Evolutionary conservation across 306 rosid species (phyloP).

Genomic region (Casuarina glauca): DNA sequence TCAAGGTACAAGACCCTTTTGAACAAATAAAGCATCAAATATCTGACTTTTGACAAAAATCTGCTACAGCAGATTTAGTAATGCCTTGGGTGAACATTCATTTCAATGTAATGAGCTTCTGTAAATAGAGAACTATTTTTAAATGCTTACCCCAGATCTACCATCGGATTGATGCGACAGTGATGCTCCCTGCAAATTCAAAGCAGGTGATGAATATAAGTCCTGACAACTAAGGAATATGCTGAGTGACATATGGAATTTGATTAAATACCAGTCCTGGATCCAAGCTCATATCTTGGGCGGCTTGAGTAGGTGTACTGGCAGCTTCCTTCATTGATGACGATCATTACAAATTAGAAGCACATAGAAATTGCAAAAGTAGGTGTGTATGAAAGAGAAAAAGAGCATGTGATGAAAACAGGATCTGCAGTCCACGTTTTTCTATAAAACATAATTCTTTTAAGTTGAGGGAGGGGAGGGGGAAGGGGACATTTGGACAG

Average conservation of each 20-base stretch:
- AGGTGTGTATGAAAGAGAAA: background rate
- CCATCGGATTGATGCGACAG: conserved; percentile 20
- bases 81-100: background rate
- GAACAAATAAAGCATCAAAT: background rate
- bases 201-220: conserved; percentile 4
- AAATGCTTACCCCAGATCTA: conserved; percentile 35
- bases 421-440: background rate
- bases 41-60: background rate
- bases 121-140: background rate
- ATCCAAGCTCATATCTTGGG: background rate
- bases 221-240: background rate
- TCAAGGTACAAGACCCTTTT: background rate
- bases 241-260: background rate
- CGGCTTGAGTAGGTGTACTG: conserved; percentile 1
- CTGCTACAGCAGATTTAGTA: background rate
- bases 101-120: background rate
- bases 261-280: conserved; percentile 20
- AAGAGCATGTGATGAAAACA: background rate
- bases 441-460: background rate
- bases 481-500: background rate
- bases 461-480: too few species aligned
- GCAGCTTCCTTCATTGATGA: conserved; percentile 23
- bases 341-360: background rate
- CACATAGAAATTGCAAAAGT: background rate
- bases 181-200: conserved; percentile 27